phyloP scores from a whole-genome alignment of 1,284 basidiomycete species.

The Schizophyllum amplum region DNA sequence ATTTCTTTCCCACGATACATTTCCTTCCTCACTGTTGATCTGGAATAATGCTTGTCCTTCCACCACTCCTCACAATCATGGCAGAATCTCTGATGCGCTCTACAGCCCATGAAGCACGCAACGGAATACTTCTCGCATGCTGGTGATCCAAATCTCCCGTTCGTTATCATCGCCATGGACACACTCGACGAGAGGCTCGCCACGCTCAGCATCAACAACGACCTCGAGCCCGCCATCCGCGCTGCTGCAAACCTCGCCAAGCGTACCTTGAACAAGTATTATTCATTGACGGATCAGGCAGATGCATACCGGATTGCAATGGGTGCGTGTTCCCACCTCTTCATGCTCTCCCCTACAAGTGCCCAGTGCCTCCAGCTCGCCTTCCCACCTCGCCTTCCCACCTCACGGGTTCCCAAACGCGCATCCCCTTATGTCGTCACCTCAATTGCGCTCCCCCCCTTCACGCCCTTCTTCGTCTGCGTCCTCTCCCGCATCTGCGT shows the following conservation, averaged over 20 bases:
- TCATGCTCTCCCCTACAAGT: too few relatives aligned
- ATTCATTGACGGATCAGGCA: conserved; percentile 14
- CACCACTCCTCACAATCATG: neutral
- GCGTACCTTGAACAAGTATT: conserved; percentile 18
- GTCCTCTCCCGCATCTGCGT: too few relatives aligned
- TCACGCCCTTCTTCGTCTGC: too few relatives aligned
- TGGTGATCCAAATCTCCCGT: conserved; percentile 16
- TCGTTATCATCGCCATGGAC: conserved; percentile 29
- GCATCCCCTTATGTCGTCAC: too few relatives aligned
- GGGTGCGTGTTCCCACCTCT: conserved; percentile 12
- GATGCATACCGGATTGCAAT: conserved; percentile 17
- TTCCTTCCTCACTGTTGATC: too few relatives aligned
- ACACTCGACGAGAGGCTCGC: conserved; percentile 19
- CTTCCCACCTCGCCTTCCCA: too few relatives aligned
- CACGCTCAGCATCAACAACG: conserved; percentile 4
- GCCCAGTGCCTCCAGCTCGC: too few relatives aligned
- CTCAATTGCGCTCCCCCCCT: too few relatives aligned
- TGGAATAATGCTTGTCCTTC: neutral
- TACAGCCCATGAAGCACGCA: conserved; percentile 20
- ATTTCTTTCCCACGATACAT: too few relatives aligned
- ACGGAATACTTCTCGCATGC: conserved; percentile 23
- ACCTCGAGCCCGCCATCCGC: conserved; percentile 10
- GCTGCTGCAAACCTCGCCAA: conserved; percentile 13
- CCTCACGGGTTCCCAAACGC: too few relatives aligned
- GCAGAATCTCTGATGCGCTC: neutral